A percentile compares a stretch with the other conserved stretches of the same genome.
Conservation (phyloP, 176 grass and related monocot species). For the Sorghum bicolor region Sorghum_bicolor_NCBIv3 NC_012871.2:64835501-64836000, state of each 20-base stretch:
- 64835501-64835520: slow-evolving; percentile 8
- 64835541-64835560: slow-evolving; percentile 26
- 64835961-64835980: too few relatives aligned
- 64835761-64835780: not conserved
- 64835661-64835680: not conserved
- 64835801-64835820: not conserved
- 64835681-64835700: not conserved
- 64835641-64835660: not conserved
- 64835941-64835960: slow-evolving; percentile 3
- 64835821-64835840: slow-evolving; percentile 27
- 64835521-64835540: slow-evolving; percentile 17
- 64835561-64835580: not conserved
- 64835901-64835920: not conserved
- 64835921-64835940: not conserved
- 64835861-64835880: not conserved
- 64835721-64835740: not conserved
- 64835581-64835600: not conserved
- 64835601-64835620: slow-evolving; percentile 8
- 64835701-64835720: not conserved
- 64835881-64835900: not conserved
- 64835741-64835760: not conserved
- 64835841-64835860: not conserved
- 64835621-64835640: not conserved
- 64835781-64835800: slow-evolving; percentile 1
- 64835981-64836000: not conserved